phyloP scores from a whole-genome alignment of 1,284 basidiomycete species.

The Cutaneotrichosporon curvatum region DNA sequence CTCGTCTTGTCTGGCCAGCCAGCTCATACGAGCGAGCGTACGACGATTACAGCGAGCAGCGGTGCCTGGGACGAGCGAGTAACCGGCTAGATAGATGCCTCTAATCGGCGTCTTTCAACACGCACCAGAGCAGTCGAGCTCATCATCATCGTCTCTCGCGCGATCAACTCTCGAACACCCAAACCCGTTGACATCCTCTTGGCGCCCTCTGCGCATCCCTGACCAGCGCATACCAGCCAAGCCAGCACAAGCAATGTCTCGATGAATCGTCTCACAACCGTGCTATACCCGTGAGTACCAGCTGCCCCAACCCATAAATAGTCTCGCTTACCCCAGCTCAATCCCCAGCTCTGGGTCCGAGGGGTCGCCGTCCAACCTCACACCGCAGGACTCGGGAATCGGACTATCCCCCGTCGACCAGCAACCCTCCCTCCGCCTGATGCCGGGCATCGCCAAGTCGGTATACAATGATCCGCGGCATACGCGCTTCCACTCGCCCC shows the following conservation, averaged over 20 bases:
- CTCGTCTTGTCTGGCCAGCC: too few relatives aligned
- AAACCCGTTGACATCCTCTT: too few relatives aligned
- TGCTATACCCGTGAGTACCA: conserved; percentile 22
- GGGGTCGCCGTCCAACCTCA: conserved; percentile 3
- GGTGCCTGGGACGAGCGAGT: too few relatives aligned
- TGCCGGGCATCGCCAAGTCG: conserved; percentile 3
- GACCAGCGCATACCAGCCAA: too few relatives aligned
- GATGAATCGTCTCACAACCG: conserved; percentile 28
- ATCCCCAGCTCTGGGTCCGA: conserved; percentile 13
- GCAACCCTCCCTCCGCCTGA: conserved; percentile 4
- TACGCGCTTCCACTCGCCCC: conserved; percentile 18
- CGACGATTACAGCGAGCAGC: too few relatives aligned
- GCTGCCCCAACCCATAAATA: background rate
- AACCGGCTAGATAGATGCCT: too few relatives aligned
- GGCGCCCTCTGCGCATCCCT: background rate
- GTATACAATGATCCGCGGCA: conserved; percentile 39
- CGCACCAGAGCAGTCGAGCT: too few relatives aligned
- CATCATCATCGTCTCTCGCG: too few relatives aligned
- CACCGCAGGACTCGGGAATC: conserved; percentile 4
- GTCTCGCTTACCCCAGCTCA: conserved; percentile 3
- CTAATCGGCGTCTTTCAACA: too few relatives aligned
- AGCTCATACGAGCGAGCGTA: too few relatives aligned
- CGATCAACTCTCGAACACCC: too few relatives aligned
- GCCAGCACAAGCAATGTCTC: too few relatives aligned
- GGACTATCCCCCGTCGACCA: conserved; percentile 3